Percentiles rank a stretch among this genome's conserved stretches.
phyloP scores from a whole-genome alignment of 2,329 filamentous ascomycete species.

The Scedosporium minutisporum region DNA sequence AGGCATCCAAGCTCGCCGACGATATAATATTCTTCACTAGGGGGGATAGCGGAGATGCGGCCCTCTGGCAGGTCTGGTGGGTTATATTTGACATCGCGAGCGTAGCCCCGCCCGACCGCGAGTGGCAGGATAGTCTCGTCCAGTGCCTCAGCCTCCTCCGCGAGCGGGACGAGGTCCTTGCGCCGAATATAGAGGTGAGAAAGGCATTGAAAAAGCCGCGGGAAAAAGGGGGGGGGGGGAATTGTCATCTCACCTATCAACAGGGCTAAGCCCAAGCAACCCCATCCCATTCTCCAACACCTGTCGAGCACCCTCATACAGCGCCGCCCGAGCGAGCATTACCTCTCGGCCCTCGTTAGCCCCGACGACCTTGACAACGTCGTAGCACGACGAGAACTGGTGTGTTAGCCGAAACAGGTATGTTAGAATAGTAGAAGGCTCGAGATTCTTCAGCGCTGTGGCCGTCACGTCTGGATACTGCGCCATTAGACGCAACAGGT shows the following conservation, averaged over 20 bases:
- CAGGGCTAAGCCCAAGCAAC: conserved; percentile 66
- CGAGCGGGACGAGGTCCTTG: too few relatives aligned
- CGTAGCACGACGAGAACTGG: conserved; percentile 68
- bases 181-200: too few relatives aligned
- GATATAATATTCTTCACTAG: too few relatives aligned
- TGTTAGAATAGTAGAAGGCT: conserved; percentile 47
- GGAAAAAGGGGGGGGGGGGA: too few relatives aligned
- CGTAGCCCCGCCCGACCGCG: too few relatives aligned
- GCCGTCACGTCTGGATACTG: conserved; percentile 79
- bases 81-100: too few relatives aligned
- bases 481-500: conserved; percentile 65
- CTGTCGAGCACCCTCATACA: conserved; percentile 67
- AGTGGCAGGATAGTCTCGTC: too few relatives aligned
- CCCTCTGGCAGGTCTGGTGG: too few relatives aligned
- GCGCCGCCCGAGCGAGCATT: conserved; percentile 61
- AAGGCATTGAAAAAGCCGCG: too few relatives aligned
- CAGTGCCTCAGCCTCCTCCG: too few relatives aligned
- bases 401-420: conserved; percentile 87
- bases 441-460: conserved; percentile 76
- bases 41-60: too few relatives aligned
- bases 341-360: conserved; percentile 53
- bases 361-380: conserved; percentile 72
- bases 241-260: conserved; percentile 22
- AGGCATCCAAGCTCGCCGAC: too few relatives aligned
- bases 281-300: conserved; percentile 78